These are phyloP conservation scores for Rosa lucieae DNA, from an alignment of 306 rosid species.

Conservation along the genomic window DNA sequence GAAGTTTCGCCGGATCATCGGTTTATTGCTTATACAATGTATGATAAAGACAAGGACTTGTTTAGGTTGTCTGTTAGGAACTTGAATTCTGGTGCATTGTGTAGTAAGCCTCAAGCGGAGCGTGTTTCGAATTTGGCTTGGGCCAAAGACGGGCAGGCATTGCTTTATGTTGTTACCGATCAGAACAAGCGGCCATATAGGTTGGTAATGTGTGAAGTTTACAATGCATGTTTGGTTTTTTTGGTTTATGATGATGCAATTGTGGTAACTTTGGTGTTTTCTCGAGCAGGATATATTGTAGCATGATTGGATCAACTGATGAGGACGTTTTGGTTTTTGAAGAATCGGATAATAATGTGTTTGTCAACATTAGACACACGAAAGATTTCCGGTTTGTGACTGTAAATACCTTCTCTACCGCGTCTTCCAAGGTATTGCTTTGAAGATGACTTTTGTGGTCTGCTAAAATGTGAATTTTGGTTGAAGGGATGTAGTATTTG, in stretches of 20 bases:
- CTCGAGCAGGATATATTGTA: slow-evolving; percentile 65
- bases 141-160: slow-evolving; percentile 81
- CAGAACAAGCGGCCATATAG: slow-evolving; percentile 72
- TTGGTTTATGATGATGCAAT: background rate
- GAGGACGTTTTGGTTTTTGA: slow-evolving; percentile 77
- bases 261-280: background rate
- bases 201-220: slow-evolving; percentile 35
- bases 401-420: slow-evolving; percentile 61
- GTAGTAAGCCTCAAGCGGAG: slow-evolving; percentile 84
- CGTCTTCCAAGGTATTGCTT: slow-evolving; percentile 70
- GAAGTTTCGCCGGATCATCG: slow-evolving; percentile 83
- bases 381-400: slow-evolving; percentile 80
- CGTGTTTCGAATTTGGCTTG: slow-evolving; percentile 87
- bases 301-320: slow-evolving; percentile 87
- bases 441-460: slow-evolving; percentile 10
- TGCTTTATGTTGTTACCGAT: slow-evolving; percentile 89
- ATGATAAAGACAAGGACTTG: slow-evolving; percentile 80
- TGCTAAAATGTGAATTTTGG: background rate
- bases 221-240: background rate
- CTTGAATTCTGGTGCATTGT: slow-evolving; percentile 85
- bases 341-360: slow-evolving; percentile 65
- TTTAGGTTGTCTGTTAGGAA: slow-evolving; percentile 82
- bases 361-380: slow-evolving; percentile 64
- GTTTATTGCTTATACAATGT: slow-evolving; percentile 89
- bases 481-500: slow-evolving; percentile 28